phyloP scores from a whole-genome alignment of 352 stramenopile species.

The Heterotrichella gracilis region DNA sequence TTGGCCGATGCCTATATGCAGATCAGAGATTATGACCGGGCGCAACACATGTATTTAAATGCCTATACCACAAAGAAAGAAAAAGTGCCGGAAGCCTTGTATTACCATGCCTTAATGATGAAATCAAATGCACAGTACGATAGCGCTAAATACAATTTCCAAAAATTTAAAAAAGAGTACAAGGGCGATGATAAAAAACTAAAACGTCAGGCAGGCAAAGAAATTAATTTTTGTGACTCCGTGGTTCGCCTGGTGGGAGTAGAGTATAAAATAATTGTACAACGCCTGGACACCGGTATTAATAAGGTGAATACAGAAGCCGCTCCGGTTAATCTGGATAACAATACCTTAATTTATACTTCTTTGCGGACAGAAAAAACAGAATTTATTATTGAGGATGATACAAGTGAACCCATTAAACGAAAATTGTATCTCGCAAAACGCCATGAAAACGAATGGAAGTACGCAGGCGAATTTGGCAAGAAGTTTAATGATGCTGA shows the following conservation, averaged over 20 bases:
- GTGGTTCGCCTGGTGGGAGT: background rate
- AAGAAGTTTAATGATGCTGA: background rate
- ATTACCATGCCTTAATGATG: background rate
- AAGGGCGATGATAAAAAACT: background rate
- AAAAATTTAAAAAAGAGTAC: slow-evolving; percentile 11
- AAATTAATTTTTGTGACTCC: background rate
- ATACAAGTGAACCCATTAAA: background rate
- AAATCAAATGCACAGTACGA: background rate
- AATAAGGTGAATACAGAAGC: background rate
- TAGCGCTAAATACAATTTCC: background rate
- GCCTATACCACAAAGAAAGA: background rate
- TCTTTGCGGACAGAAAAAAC: background rate
- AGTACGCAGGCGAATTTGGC: background rate
- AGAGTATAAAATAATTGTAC: background rate
- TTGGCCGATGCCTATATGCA: background rate
- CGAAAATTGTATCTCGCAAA: background rate
- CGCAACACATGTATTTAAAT: background rate
- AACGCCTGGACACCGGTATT: background rate
- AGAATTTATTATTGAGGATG: background rate
- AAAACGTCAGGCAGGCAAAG: background rate
- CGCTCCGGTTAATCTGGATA: background rate
- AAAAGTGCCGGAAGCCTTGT: background rate
- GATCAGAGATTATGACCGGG: background rate
- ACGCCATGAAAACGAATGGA: background rate
- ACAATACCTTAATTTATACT: background rate